Evolutionary conservation across 2,329 filamentous ascomycete species (phyloP), one percentile per base, ranked within the genome.

Genomic region (Pyrenochaeta sp.): DNA sequence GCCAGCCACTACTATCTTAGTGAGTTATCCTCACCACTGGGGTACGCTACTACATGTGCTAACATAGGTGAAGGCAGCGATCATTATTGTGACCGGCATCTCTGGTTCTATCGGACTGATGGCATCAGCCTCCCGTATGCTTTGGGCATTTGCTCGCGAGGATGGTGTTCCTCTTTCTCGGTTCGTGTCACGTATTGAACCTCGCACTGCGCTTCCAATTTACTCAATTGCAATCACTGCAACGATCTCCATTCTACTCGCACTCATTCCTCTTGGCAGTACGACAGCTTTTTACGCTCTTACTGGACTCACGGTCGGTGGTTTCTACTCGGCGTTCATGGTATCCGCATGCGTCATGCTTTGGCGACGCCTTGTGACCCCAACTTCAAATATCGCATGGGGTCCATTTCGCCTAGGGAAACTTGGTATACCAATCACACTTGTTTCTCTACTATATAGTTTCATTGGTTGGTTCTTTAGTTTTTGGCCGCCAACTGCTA

Each of bases 171-270:
- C 63, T 54, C 40, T 47, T 9, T 49, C 51, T 6, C 61, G 69
- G 10, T 68, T 41, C 20, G 35, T 69, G 14, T 55, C 65, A 14
- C 45, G 56, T 23, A 49, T 43, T 39, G 37, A 31, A 58, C 2
- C 6, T 61, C 39, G 23, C 23, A 10, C 31, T 33, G 17, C 42
- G 14, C 29, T 57, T 4, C 79, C 79, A 1, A 67, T 81, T 18
- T 79, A 79, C 57, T 70, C 77, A 1, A 75, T 82, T 50, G 64
- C 75, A 42, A 49, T 54, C 7, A 51, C 50, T 2, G 46, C 49
- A 10, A 21, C 30, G 4, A 30, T 56, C 30, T 43, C 39, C 1
- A 44, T 61, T 14, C 52, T 63, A 6, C 30, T 61, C 21, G 53
- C 54, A 1, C 54, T 60, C 18, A 57, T 63, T 31, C 45, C 45